Conservation (phyloP, 192 early-diverging fungal species). For the Thoreauomyces humboldtii region DNA sequence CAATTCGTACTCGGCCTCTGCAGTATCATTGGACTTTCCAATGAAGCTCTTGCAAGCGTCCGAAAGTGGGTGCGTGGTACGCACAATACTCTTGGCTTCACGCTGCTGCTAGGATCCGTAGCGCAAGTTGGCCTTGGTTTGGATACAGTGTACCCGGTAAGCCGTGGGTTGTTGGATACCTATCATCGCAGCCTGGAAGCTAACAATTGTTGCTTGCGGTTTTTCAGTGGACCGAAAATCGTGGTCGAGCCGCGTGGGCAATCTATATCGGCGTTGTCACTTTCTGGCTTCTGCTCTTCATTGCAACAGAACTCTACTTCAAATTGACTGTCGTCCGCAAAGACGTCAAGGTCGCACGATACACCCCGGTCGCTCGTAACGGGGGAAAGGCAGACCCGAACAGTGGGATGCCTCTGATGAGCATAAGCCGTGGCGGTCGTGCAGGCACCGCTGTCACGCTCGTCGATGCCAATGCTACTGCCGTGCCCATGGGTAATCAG, state of each 20-base stretch:
- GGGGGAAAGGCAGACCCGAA: neutral
- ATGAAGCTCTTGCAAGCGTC: slow-evolving; percentile 15
- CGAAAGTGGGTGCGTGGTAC: slow-evolving; percentile 15
- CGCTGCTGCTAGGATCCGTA: slow-evolving; percentile 28
- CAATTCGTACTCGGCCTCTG: slow-evolving; percentile 36
- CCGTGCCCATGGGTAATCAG: slow-evolving; percentile 5
- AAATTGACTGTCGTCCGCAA: neutral
- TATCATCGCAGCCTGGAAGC: too few species aligned
- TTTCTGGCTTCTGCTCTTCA: slow-evolving; percentile 32
- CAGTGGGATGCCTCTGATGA: neutral
- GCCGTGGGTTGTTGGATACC: too few species aligned
- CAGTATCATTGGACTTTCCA: slow-evolving; percentile 33
- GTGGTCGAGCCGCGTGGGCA: slow-evolving; percentile 24
- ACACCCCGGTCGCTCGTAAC: neutral
- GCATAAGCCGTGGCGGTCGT: neutral
- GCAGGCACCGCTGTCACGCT: slow-evolving; percentile 6
- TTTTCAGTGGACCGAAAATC: slow-evolving; percentile 28
- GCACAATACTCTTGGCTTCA: slow-evolving; percentile 25
- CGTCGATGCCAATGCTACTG: neutral
- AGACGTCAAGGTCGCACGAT: neutral
- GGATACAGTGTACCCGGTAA: slow-evolving; percentile 41
- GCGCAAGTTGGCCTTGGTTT: slow-evolving; percentile 36
- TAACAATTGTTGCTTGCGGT: too few species aligned
- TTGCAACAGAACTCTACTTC: slow-evolving; percentile 16
- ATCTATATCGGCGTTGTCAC: slow-evolving; percentile 27